Evolutionary conservation across 768 basidiomycete species (phyloP).

Genomic region (Auriculariales sp.): DNA sequence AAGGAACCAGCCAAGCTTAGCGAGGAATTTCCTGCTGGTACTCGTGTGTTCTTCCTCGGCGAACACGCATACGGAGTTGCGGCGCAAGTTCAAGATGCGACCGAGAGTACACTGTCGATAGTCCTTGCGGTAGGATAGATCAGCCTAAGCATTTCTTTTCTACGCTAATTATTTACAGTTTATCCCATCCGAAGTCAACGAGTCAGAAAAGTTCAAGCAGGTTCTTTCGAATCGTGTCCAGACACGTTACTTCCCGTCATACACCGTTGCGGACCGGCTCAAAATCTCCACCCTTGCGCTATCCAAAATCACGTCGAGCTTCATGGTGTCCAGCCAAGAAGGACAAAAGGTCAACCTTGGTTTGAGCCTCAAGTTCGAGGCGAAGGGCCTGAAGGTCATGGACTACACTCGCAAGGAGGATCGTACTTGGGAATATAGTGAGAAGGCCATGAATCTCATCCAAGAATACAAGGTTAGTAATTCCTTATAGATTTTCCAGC

Average conservation of each 20-base stretch:
- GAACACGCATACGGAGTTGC: slow-evolving; percentile 93
- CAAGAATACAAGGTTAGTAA: slow-evolving; percentile 62
- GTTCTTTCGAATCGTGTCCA: slow-evolving; percentile 39
- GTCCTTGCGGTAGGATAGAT: slow-evolving; percentile 56
- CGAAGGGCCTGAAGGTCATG: slow-evolving; percentile 82
- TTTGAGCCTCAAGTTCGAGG: slow-evolving; percentile 91
- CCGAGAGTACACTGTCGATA: slow-evolving; percentile 58
- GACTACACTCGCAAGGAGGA: slow-evolving; percentile 81
- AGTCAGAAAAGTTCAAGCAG: slow-evolving; percentile 63
- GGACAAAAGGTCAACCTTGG: slow-evolving; percentile 79
- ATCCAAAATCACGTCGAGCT: slow-evolving; percentile 83
- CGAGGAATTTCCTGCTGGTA: slow-evolving; percentile 82
- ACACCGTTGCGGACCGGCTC: slow-evolving; percentile 58
- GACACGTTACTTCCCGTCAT: slow-evolving; percentile 62
- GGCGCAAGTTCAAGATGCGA: slow-evolving; percentile 70
- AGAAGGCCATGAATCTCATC: slow-evolving; percentile 69
- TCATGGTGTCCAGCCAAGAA: slow-evolving; percentile 72
- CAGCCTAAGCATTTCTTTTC: neutral
- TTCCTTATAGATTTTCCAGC: neutral
- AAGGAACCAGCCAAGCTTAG: slow-evolving; percentile 65
- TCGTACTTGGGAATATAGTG: slow-evolving; percentile 84
- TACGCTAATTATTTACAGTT: slow-evolving; percentile 34
- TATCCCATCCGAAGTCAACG: slow-evolving; percentile 69
- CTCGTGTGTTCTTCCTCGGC: slow-evolving; percentile 91
- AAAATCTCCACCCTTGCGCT: slow-evolving; percentile 66